Evolutionary conservation across 495 filamentous ascomycete genomes (phyloP).

Genomic region (Penicillium riverlandense): DNA sequence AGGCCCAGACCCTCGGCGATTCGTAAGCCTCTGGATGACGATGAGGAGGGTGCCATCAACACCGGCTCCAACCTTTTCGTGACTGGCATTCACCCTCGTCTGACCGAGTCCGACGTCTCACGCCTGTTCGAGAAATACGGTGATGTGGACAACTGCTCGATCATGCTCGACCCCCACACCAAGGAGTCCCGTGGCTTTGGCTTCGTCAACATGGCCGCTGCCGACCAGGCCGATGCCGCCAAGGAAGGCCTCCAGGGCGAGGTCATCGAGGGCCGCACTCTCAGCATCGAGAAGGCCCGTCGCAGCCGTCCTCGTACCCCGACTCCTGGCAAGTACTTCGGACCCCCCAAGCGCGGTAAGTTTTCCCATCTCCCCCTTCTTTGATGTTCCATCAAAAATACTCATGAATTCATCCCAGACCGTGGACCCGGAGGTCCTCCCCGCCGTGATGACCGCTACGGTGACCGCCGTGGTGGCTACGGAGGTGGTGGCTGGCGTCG

Average conservation of each 20-base stretch:
- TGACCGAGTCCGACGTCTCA: constrained; percentile 83
- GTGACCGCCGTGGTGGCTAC: constrained; percentile 52
- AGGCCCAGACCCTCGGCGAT: constrained; percentile 13
- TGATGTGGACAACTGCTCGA: constrained; percentile 97
- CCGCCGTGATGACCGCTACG: constrained; percentile 37
- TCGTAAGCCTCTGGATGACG: constrained; percentile 47
- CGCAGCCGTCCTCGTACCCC: constrained; percentile 90
- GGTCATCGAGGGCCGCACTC: constrained; percentile 86
- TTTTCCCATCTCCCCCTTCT: constrained; percentile 1
- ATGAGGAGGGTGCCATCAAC: constrained; percentile 77
- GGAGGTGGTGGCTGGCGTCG: constrained; percentile 42
- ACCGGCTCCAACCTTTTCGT: constrained; percentile 98
- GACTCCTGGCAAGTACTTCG: constrained; percentile 98
- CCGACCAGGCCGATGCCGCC: constrained; percentile 90
- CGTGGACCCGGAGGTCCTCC: constrained; percentile 37
- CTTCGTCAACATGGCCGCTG: constrained; percentile 97
- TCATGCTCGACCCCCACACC: constrained; percentile 97
- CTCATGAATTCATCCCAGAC: constrained; percentile 35
- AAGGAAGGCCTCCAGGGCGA: constrained; percentile 95
- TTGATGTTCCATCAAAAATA: constrained; percentile 14
- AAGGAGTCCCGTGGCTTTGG: constrained; percentile 98
- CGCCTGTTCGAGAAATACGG: constrained; percentile 98
- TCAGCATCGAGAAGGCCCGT: constrained; percentile 98
- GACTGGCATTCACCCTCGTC: constrained; percentile 92
- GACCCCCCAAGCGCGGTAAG: constrained; percentile 95